A percentile compares a stretch with the other conserved stretches of the same genome.
Conservation (phyloP, 176 grass and related monocot species). For the Oryza glaberrima region DNA sequence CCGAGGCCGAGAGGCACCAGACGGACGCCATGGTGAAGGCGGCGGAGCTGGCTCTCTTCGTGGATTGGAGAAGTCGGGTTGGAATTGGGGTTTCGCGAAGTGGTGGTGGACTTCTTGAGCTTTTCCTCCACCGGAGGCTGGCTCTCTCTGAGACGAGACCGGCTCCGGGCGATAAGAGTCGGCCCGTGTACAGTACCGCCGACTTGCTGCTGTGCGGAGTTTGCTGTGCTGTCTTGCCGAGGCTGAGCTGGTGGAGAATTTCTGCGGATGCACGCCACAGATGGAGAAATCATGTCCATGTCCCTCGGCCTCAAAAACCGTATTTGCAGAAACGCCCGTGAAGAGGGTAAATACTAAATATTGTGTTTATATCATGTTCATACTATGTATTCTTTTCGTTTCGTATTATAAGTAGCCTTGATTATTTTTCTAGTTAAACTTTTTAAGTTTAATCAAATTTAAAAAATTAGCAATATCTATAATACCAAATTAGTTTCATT, state of each 20-base stretch:
- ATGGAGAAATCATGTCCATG: neutral
- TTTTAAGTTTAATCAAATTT: no score
- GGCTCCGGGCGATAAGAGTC: neutral
- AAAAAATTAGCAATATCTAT: no score
- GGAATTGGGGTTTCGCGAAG: slow-evolving; percentile 43
- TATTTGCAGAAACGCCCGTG: neutral
- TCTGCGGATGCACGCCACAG: neutral
- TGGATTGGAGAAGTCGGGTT: slow-evolving; percentile 3
- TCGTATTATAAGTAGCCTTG: no score
- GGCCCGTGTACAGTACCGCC: neutral
- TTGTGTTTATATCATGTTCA: no score
- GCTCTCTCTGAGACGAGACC: neutral
- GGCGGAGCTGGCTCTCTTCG: neutral
- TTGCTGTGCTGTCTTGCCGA: no score
- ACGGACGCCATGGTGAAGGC: slow-evolving; percentile 53
- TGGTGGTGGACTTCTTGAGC: neutral
- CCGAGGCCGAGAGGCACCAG: slow-evolving; percentile 52
- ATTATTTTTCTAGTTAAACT: no score
- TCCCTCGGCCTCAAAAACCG: neutral
- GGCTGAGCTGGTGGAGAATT: neutral
- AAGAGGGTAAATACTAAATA: neutral
- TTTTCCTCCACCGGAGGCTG: neutral
- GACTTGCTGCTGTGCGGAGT: neutral
- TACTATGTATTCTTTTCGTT: no score
- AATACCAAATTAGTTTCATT: no score